These are phyloP conservation scores for Saccharata proteae DNA, from an alignment of 2,329 filamentous ascomycete genomes.

Conservation along the genomic window DNA sequence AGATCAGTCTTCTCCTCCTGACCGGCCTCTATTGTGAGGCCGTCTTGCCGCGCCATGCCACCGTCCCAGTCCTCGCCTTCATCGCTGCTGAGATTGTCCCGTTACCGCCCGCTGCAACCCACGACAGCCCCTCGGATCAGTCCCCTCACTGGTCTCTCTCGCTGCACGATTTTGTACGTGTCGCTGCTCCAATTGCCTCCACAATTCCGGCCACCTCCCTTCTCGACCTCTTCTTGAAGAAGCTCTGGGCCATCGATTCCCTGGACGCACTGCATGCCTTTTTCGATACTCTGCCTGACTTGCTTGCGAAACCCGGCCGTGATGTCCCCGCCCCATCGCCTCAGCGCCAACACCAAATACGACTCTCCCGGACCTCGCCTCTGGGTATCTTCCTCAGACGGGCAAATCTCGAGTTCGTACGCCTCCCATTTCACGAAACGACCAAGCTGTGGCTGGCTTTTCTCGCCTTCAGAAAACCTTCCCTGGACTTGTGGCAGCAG, in stretches of 20 bases:
- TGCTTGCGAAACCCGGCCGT: constrained; percentile 52
- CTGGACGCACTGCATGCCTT: constrained; percentile 70
- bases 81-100: constrained; percentile 56
- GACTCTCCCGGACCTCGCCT: constrained; percentile 61
- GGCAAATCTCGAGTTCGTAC: constrained; percentile 65
- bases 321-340: constrained; percentile 38
- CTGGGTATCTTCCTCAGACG: constrained; percentile 71
- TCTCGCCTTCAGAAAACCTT: constrained; percentile 67
- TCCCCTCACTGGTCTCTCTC: constrained; percentile 23
- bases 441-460: constrained; percentile 73
- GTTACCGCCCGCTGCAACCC: constrained; percentile 12
- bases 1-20: constrained; percentile 69
- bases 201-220: constrained; percentile 62
- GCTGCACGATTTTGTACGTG: constrained; percentile 33
- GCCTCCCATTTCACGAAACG: constrained; percentile 68
- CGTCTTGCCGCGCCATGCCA: constrained; percentile 54
- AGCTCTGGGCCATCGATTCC: constrained; percentile 74
- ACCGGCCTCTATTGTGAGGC: constrained; percentile 70
- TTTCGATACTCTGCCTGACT: constrained; percentile 46
- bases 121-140: no score
- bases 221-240: constrained; percentile 75
- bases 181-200: constrained; percentile 32
- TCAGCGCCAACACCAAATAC: constrained; percentile 32
- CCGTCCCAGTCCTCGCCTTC: constrained; percentile 66
- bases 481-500: constrained; percentile 48